phyloP scores from a whole-genome alignment of 495 filamentous ascomycete genomes.

The Lasiosphaeria miniovina region DNA sequence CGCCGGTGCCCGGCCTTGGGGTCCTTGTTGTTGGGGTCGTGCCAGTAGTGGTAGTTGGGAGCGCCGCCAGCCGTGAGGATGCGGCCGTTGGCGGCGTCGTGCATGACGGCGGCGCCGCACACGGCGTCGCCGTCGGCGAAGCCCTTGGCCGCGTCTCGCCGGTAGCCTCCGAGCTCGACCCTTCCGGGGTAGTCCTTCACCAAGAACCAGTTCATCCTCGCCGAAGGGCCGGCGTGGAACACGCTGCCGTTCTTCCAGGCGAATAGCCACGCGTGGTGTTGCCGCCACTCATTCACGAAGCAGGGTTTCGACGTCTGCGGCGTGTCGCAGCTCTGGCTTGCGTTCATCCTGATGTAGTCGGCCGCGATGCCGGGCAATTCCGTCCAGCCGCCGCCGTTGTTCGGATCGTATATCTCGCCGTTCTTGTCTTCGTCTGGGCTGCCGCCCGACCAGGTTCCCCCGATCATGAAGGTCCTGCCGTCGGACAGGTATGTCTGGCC shows the following conservation, averaged over 20 bases:
- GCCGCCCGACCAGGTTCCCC: conserved; percentile 54
- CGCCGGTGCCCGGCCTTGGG: neutral
- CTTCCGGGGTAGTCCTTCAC: conserved; percentile 1
- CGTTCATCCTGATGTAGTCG: conserved; percentile 2
- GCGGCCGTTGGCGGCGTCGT: conserved; percentile 51
- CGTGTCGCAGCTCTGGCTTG: neutral
- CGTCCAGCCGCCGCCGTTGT: conserved; percentile 8
- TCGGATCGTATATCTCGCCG: conserved; percentile 13
- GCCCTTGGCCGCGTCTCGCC: neutral
- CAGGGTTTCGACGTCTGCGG: neutral
- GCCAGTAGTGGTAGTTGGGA: conserved; percentile 7
- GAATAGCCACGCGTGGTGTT: conserved; percentile 57
- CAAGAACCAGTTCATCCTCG: conserved; percentile 57
- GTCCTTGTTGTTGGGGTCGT: neutral
- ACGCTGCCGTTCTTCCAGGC: conserved; percentile 53
- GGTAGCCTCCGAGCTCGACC: neutral
- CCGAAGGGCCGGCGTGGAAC: conserved; percentile 58
- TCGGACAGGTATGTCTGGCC: conserved; percentile 49
- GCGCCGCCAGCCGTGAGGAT: conserved; percentile 62
- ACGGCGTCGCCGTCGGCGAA: conserved; percentile 42
- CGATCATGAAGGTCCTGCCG: conserved; percentile 58
- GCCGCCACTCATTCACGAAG: conserved; percentile 28
- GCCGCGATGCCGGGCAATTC: conserved; percentile 1
- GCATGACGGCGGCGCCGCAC: conserved; percentile 27
- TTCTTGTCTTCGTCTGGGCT: conserved; percentile 23